Base-by-base conservation (phyloP, 2,329 filamentous ascomycete species). In the Aureobasidium sp. region DNA sequence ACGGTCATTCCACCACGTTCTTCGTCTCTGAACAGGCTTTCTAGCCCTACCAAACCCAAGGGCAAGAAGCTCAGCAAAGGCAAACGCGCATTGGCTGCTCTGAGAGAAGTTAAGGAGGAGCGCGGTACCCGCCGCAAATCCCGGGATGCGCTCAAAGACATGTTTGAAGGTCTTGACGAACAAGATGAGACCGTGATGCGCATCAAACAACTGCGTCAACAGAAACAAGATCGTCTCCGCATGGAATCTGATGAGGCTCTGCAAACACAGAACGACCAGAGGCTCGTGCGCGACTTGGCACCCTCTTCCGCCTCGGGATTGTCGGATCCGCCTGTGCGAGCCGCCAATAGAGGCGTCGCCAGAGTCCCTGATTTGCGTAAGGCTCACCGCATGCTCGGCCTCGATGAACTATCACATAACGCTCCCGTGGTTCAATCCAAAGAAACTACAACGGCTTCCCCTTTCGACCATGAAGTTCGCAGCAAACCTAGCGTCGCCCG, bases 121-220 rank as follows among this genome's bases (percentile, higher is more conserved):
- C 59, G 39, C 16, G 50, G 50, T 6, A 16, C 50, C 11, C 39
- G 60, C 34, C 29, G 49, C 62, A 68, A 72, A 69, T 70, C 69
- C 48, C 70, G 70, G 47, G 68, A 63, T 16, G 44, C 55, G 16
- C 58, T 44, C 7, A 59, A 66, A 44, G 54, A 62, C 29, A 45
- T 62, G 25, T 61, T 63, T 5, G 70, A 68, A 21, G 72, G 73
- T 54, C 64, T 74, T 48, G 72, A 71, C 25, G 72, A 76, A 57
- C 70, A 74, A 48, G 72, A 75, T 53, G 81, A 83, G 32, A 82
- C 83, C 44, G 83, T 85, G 7, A 81, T 80, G 39, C 79, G 79
- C 61, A 86, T 86, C 55, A 78, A 79, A 67, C 77, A 86, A 66
- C 69, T 86, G 36, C 81, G 81, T 67, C 78, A 82, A 66, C 81